phyloP scores from a whole-genome alignment of 768 basidiomycete species.

The Tulasnella sp. region DNA sequence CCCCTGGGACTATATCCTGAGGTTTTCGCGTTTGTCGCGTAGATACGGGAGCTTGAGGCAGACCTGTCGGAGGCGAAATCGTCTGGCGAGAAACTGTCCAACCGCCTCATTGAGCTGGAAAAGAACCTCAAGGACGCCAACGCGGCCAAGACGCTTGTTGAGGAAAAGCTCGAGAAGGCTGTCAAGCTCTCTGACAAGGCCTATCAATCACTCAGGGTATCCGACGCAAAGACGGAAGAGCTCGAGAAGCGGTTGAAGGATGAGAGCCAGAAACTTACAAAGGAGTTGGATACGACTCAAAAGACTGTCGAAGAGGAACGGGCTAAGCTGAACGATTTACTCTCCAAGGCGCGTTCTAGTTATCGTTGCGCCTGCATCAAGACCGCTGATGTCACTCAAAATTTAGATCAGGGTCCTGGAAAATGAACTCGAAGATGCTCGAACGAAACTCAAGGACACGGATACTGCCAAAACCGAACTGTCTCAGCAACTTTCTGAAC shows the following conservation, averaged over 20 bases:
- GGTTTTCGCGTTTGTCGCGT: background rate
- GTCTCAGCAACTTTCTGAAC: too few relatives aligned
- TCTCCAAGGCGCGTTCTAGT: background rate
- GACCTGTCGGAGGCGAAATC: background rate
- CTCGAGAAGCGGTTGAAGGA: background rate
- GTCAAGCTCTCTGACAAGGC: background rate
- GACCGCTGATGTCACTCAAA: too few relatives aligned
- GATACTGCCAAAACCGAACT: background rate
- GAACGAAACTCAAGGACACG: background rate
- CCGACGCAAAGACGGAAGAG: background rate
- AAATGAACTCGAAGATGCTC: background rate
- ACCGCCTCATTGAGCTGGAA: background rate
- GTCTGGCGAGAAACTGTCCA: background rate
- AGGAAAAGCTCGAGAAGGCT: background rate
- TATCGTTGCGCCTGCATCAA: too few relatives aligned
- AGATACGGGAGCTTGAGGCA: background rate
- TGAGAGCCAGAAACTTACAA: background rate
- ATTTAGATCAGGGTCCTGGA: background rate
- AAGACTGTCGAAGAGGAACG: constrained; percentile 2
- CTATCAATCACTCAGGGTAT: background rate
- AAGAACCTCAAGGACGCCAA: background rate
- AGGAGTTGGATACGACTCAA: background rate
- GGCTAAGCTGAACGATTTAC: background rate
- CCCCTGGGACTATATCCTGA: background rate
- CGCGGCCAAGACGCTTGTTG: background rate